Evolutionary conservation across 1,284 basidiomycete species (phyloP).

Genomic region (Clitocybe nebularis): DNA sequence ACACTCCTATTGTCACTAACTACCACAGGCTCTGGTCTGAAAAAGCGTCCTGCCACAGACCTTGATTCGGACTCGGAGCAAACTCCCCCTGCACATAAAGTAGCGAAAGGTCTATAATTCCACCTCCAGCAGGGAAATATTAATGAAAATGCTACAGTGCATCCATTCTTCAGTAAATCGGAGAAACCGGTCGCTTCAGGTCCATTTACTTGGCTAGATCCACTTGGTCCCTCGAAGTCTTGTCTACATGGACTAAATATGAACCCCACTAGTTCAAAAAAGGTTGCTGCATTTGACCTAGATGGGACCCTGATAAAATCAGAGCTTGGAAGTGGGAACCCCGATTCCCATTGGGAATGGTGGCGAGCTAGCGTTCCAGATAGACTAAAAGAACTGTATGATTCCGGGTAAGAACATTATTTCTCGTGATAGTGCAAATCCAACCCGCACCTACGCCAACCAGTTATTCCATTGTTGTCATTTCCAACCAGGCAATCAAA

Average conservation of each 20-base stretch:
- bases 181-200: constrained; percentile 14
- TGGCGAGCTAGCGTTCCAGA: constrained; percentile 67
- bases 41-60: no score
- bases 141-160: no score
- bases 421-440: no score
- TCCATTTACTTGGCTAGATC: constrained; percentile 55
- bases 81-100: constrained; percentile 12
- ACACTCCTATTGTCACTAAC: no score
- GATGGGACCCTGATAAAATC: constrained; percentile 85
- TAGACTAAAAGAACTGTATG: constrained; percentile 57
- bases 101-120: constrained; percentile 12
- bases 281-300: constrained; percentile 81
- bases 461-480: constrained; percentile 72
- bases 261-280: constrained; percentile 41
- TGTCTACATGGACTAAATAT: constrained; percentile 65
- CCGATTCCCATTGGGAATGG: constrained; percentile 66
- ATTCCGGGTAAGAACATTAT: constrained; percentile 58
- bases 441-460: constrained; percentile 4
- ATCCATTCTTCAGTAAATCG: constrained; percentile 33
- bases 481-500: constrained; percentile 76
- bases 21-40: no score
- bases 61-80: constrained; percentile 11
- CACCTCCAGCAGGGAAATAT: neutral
- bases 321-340: constrained; percentile 38
- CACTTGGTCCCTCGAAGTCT: constrained; percentile 50